These are phyloP conservation scores for Lodderomyces oxycetoniae DNA, from an alignment of 1,139 yeast genomes.

Conservation along the genomic window DNA sequence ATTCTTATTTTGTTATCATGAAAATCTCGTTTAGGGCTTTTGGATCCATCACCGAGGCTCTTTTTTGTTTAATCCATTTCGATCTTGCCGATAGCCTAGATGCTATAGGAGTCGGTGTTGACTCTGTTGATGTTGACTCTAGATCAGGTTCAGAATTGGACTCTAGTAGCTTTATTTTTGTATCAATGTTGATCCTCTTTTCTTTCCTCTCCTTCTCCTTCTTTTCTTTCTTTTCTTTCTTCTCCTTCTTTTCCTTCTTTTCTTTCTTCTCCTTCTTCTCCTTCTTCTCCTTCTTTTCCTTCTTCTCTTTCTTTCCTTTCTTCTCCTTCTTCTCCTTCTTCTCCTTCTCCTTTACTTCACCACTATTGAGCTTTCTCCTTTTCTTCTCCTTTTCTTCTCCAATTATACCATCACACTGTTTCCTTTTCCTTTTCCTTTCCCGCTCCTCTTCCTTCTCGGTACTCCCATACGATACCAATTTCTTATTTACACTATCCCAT, in stretches of 20 bases:
- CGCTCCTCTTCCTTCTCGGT: conserved; percentile 12
- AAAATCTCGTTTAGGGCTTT: conserved; percentile 87
- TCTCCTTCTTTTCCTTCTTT: conserved; percentile 15
- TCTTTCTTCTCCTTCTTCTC: conserved; percentile 16
- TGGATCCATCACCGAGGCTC: conserved; percentile 86
- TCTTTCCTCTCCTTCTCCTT: conserved; percentile 2
- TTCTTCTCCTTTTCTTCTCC: conserved; percentile 21
- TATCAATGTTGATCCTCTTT: background rate
- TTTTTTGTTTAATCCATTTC: conserved; percentile 79
- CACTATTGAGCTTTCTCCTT: conserved; percentile 22
- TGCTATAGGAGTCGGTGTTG: conserved; percentile 32
- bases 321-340: conserved; percentile 20
- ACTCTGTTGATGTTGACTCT: conserved; percentile 30
- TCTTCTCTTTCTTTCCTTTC: conserved; percentile 15
- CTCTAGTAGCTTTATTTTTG: background rate
- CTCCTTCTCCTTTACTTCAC: conserved; percentile 18
- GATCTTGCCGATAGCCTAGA: conserved; percentile 78
- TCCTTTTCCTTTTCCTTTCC: conserved; percentile 18
- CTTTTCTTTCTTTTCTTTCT: conserved; percentile 18
- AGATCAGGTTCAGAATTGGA: background rate
- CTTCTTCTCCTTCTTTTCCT: conserved; percentile 19
- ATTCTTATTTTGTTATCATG: conserved; percentile 58
- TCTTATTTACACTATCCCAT: conserved; percentile 64
- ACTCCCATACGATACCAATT: conserved; percentile 20
- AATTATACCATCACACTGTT: conserved; percentile 16